Percentiles rank a stretch among this genome's conserved stretches.
Evolutionary conservation across 495 filamentous ascomycete genomes (phyloP).

Genomic region (Penicillium steckii): DNA sequence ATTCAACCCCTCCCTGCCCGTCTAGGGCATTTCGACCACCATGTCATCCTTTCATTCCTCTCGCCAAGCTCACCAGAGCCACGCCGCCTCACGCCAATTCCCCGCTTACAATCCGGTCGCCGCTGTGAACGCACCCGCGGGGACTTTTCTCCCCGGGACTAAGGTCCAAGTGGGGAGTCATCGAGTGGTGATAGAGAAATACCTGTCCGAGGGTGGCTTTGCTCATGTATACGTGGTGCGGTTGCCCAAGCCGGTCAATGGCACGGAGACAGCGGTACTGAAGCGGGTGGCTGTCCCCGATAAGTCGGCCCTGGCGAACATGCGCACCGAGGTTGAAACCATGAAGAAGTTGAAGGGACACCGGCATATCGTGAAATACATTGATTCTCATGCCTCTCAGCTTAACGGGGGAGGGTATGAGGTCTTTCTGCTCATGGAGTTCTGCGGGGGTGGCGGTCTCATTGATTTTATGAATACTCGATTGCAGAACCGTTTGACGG

Average conservation of each 20-base stretch:
- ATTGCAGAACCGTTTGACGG: constrained; percentile 91
- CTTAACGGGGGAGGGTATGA: constrained; percentile 92
- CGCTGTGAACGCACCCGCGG: constrained; percentile 62
- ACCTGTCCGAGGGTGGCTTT: constrained; percentile 97
- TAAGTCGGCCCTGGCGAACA: constrained; percentile 86
- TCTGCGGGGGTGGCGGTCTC: constrained; percentile 76
- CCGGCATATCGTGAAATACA: constrained; percentile 92
- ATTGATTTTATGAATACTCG: constrained; percentile 99
- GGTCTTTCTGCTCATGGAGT: constrained; percentile 98
- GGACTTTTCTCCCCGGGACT: constrained; percentile 89
- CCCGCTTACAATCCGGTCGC: constrained; percentile 40
- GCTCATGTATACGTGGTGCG: constrained; percentile 97
- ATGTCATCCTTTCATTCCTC: constrained; percentile 37
- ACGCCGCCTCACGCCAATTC: constrained; percentile 32
- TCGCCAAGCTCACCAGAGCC: constrained; percentile 30
- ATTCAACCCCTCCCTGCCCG: constrained; percentile 19
- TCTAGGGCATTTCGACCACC: constrained; percentile 26
- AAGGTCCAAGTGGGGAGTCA: constrained; percentile 94
- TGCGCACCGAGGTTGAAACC: constrained; percentile 98
- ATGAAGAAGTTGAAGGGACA: constrained; percentile 99
- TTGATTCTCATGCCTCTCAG: constrained; percentile 96
- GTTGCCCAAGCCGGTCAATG: constrained; percentile 72
- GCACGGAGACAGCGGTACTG: constrained; percentile 81
- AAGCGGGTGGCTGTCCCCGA: constrained; percentile 98
- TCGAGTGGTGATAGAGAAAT: constrained; percentile 94